phyloP scores from a whole-genome alignment of 768 basidiomycete genomes.

The Saitozyma podzolica region DNA sequence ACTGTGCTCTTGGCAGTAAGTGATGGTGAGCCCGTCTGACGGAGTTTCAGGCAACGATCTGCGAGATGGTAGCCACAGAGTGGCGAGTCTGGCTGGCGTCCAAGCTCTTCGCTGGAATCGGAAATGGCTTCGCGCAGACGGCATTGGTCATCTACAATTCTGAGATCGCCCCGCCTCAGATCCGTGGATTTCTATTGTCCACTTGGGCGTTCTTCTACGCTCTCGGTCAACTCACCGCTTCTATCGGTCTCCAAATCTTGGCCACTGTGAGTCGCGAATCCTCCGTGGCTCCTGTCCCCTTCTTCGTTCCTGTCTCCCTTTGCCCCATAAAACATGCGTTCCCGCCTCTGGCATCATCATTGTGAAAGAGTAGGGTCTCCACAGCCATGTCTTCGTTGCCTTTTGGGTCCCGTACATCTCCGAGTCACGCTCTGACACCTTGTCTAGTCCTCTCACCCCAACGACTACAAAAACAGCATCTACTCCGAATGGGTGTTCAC shows the following conservation, averaged over 20 bases:
- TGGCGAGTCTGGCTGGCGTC: slow-evolving; percentile 19
- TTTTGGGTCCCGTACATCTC: neutral
- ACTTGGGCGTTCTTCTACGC: slow-evolving; percentile 8
- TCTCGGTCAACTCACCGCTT: slow-evolving; percentile 10
- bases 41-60: slow-evolving; percentile 4
- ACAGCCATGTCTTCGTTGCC: no score
- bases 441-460: neutral
- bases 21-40: neutral
- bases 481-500: slow-evolving; percentile 12
- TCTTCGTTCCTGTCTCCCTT: no score
- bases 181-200: slow-evolving; percentile 16
- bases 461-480: slow-evolving; percentile 2
- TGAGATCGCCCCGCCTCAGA: slow-evolving; percentile 14
- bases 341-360: no score
- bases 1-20: neutral
- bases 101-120: slow-evolving; percentile 12
- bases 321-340: no score
- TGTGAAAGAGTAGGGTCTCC: no score
- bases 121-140: slow-evolving; percentile 7
- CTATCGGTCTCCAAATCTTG: slow-evolving; percentile 15
- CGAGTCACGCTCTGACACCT: no score
- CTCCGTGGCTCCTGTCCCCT: neutral
- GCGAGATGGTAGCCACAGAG: slow-evolving; percentile 23
- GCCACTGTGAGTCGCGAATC: slow-evolving; percentile 5
- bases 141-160: slow-evolving; percentile 13